Conservation (phyloP, 768 basidiomycete species). For the Auricularia heimuer region DNA sequence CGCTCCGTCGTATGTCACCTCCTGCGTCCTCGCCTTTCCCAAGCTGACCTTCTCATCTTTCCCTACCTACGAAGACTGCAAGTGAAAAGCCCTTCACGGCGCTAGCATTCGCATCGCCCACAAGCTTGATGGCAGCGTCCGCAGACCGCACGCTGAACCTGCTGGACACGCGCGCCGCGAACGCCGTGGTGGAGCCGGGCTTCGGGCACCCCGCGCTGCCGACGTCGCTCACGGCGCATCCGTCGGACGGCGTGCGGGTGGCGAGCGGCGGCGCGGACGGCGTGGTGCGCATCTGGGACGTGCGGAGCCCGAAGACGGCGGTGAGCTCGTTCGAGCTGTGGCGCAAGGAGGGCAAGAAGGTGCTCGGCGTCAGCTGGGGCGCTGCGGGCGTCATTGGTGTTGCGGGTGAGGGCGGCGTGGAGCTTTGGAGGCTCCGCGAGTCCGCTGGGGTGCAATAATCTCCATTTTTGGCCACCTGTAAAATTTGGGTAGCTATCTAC, state of each 20-base stretch:
- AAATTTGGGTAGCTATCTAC: too few relatives aligned
- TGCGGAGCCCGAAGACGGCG: slow-evolving; percentile 56
- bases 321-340: slow-evolving; percentile 49
- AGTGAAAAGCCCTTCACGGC: slow-evolving; percentile 70
- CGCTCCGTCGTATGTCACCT: slow-evolving; percentile 51
- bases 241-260: slow-evolving; percentile 20
- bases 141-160: slow-evolving; percentile 66
- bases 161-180: slow-evolving; percentile 49
- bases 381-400: slow-evolving; percentile 42
- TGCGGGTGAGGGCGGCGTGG: slow-evolving; percentile 57
- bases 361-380: slow-evolving; percentile 51
- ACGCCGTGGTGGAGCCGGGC: slow-evolving; percentile 29
- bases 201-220: slow-evolving; percentile 59
- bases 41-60: not conserved
- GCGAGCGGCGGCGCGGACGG: slow-evolving; percentile 74
- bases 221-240: slow-evolving; percentile 41
- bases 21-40: not conserved
- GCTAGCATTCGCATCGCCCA: slow-evolving; percentile 38
- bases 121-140: slow-evolving; percentile 49
- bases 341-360: slow-evolving; percentile 42
- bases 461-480: too few relatives aligned
- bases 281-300: slow-evolving; percentile 66
- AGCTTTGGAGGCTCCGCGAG: slow-evolving; percentile 49
- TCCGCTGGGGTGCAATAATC: not conserved
- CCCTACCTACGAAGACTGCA: slow-evolving; percentile 34